These are phyloP conservation scores for Pseudomicrostroma phylloplanum DNA, from an alignment of 1,284 basidiomycete genomes.

Conservation along the genomic window DNA sequence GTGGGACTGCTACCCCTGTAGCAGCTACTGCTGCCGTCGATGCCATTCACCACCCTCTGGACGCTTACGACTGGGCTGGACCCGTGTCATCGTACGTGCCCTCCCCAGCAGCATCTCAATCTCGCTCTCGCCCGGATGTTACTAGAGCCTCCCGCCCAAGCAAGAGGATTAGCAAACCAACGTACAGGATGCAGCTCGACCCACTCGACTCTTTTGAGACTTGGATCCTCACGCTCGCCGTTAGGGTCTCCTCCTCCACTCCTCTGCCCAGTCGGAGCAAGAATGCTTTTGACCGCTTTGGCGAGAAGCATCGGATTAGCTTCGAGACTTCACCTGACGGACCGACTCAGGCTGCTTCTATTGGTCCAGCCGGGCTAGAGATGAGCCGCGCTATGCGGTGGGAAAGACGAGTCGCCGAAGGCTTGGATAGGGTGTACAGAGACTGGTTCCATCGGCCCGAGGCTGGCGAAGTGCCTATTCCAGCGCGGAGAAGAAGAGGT, in stretches of 20 bases:
- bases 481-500: neutral
- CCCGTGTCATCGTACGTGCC: conserved; percentile 14
- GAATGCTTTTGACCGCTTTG: neutral
- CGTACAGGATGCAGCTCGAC: conserved; percentile 36
- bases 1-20: too few relatives aligned
- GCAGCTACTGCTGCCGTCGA: neutral
- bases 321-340: neutral
- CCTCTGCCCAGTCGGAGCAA: conserved; percentile 2
- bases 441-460: conserved; percentile 27
- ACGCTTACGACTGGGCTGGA: conserved; percentile 31
- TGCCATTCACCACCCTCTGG: neutral
- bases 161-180: conserved; percentile 6
- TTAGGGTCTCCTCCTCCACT: conserved; percentile 7
- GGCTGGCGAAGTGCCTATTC: neutral
- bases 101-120: neutral
- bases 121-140: neutral
- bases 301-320: neutral
- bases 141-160: neutral
- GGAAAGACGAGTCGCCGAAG: conserved; percentile 31
- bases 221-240: conserved; percentile 31
- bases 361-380: neutral
- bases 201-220: conserved; percentile 37
- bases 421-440: conserved; percentile 32
- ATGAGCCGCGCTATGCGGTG: conserved; percentile 16
- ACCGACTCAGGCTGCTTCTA: neutral